Evolutionary conservation across 352 stramenopile species (phyloP).

Genomic region (Globisporangium abappressorium): DNA sequence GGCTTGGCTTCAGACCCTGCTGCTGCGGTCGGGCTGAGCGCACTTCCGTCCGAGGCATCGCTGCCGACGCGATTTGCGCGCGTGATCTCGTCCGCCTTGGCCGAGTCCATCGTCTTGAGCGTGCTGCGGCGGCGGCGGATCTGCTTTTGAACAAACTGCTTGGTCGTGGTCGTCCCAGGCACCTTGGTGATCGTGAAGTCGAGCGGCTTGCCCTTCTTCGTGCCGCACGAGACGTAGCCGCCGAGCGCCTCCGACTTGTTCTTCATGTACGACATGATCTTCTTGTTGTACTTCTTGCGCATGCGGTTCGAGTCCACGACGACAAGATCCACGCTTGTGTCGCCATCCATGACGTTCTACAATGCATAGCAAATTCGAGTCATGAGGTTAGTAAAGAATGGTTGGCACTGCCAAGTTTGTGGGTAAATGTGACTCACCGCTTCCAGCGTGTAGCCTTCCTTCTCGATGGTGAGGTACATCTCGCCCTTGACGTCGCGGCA

Average conservation of each 20-base stretch:
- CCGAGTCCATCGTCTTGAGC: constrained; percentile 24
- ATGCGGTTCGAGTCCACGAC: constrained; percentile 78
- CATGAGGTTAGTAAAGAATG: neutral
- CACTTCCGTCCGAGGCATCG: constrained; percentile 45
- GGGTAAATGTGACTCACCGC: constrained; percentile 23
- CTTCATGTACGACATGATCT: constrained; percentile 44
- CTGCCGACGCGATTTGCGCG: constrained; percentile 41
- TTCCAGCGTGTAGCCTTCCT: constrained; percentile 43
- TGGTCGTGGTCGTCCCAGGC: constrained; percentile 23
- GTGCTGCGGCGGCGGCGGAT: constrained; percentile 41
- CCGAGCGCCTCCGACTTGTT: constrained; percentile 35
- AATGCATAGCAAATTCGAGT: neutral
- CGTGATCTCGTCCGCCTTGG: constrained; percentile 47
- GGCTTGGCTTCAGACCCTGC: neutral
- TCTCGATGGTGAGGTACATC: constrained; percentile 67
- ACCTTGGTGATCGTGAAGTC: constrained; percentile 38
- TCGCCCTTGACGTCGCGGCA: constrained; percentile 54
- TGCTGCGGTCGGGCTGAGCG: constrained; percentile 30
- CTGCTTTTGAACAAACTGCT: constrained; percentile 48
- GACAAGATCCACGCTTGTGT: constrained; percentile 36
- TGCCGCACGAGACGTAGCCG: constrained; percentile 43
- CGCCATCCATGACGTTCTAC: constrained; percentile 42
- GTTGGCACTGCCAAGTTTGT: neutral
- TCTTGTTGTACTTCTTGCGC: constrained; percentile 65
- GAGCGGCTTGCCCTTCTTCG: constrained; percentile 49